Conservation (phyloP, 1,284 basidiomycete species). For the Heterobasidion parviporum region DNA sequence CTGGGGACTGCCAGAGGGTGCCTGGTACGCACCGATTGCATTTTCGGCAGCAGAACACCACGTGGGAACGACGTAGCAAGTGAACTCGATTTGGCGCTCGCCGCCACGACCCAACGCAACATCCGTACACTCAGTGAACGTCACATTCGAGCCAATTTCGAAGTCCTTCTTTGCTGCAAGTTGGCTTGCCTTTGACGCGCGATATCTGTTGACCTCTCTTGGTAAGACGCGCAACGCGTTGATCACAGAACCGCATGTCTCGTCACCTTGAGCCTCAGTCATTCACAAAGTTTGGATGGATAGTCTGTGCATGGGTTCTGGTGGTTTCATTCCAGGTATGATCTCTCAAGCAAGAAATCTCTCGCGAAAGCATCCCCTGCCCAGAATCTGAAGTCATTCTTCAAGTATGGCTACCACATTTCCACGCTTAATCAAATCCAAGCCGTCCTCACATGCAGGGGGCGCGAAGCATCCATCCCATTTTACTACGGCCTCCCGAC, state of each 20-base stretch:
- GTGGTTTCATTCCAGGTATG: conserved; percentile 55
- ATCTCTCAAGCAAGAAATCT: not conserved
- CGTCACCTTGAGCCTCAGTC: not conserved
- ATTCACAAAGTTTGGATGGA: conserved; percentile 57
- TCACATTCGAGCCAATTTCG: too few relatives aligned
- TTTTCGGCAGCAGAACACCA: too few relatives aligned
- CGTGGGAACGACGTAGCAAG: too few relatives aligned
- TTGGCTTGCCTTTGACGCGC: too few relatives aligned
- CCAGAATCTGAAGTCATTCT: not conserved
- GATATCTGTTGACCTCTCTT: too few relatives aligned
- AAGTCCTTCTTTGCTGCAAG: too few relatives aligned
- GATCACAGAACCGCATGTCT: not conserved
- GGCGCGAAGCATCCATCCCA: conserved; percentile 6
- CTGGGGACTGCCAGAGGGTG: too few relatives aligned
- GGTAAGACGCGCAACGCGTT: too few relatives aligned
- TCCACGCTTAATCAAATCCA: conserved; percentile 86
- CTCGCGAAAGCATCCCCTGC: not conserved
- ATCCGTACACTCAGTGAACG: too few relatives aligned
- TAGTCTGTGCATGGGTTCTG: conserved; percentile 56
- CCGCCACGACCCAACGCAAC: too few relatives aligned
- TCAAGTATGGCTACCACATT: conserved; percentile 74
- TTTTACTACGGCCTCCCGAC: conserved; percentile 34
- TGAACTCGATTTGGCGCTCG: too few relatives aligned
- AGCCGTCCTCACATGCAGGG: conserved; percentile 62
- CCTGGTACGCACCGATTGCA: too few relatives aligned